phyloP scores from a whole-genome alignment of 2,329 filamentous ascomycete species.

The Colletotrichum eremochloae region DNA sequence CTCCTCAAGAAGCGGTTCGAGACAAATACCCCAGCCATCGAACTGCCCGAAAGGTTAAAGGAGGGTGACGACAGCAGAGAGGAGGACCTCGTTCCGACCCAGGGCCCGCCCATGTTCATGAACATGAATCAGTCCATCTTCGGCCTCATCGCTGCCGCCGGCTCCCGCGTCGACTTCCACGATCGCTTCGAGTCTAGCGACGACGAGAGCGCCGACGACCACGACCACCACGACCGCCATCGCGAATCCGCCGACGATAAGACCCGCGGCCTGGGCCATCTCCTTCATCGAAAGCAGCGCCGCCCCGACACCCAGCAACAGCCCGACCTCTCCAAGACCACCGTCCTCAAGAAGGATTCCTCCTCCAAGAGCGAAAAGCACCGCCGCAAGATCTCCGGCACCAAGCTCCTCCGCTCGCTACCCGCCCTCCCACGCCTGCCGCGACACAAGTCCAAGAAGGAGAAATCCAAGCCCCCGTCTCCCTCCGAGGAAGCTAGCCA shows the following conservation, averaged over 20 bases:
- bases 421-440: constrained; percentile 67
- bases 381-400: constrained; percentile 65
- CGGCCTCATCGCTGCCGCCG: constrained; percentile 89
- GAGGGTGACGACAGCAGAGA: constrained; percentile 63
- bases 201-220: constrained; percentile 76
- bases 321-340: constrained; percentile 48
- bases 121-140: constrained; percentile 97
- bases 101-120: constrained; percentile 65
- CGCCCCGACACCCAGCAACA: constrained; percentile 52
- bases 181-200: constrained; percentile 88
- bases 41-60: constrained; percentile 67
- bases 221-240: constrained; percentile 45
- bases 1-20: constrained; percentile 60
- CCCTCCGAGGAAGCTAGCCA: constrained; percentile 52
- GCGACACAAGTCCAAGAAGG: constrained; percentile 59
- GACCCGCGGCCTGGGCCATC: constrained; percentile 13
- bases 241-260: neutral
- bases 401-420: constrained; percentile 76
- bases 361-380: constrained; percentile 59
- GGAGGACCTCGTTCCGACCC: constrained; percentile 61
- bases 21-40: constrained; percentile 55
- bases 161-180: constrained; percentile 85
- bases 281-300: constrained; percentile 53
- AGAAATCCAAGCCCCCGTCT: constrained; percentile 56
- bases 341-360: constrained; percentile 48